Base-by-base conservation (phyloP, 1,284 basidiomycete genomes). In the Singerocomus inundabilis region DNA sequence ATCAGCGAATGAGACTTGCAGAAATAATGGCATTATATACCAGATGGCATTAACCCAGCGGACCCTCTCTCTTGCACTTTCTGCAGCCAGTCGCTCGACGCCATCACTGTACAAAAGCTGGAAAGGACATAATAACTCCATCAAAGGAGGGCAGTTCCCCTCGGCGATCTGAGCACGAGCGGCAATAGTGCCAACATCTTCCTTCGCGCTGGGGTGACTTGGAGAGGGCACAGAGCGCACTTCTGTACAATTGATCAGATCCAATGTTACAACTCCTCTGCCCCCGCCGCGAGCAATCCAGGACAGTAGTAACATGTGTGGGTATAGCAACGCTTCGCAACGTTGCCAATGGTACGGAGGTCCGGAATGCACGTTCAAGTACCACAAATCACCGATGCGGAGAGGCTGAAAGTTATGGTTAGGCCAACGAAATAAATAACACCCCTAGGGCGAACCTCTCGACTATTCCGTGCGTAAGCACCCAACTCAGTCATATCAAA, bases 11-110 rank as follows among this genome's bases (percentile, higher is more conserved):
- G 40, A 50, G 10, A 34, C 35, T 28, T 6, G 0, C n/a, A 34
- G 11, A 9, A 39, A 6, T 15, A 52, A 40, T 52, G 49, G 56
- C 26, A 70, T 0, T 71, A 83, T 43, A 2, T 59, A 91, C 92
- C 89, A 93, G 45, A 95, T 80, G 3, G 89, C 80, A 58, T 85
- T 88, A 21, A 93, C 88, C 92, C 93, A 94, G 67, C 86, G 81
- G 42, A 91, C 87, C 54, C 92, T 76, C 61, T 93, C 89, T 49
- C 86, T 68, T 5, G 91, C 79, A 53, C 88, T 92, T 61, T 93
- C 91, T 18, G 89, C 85, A 1, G 84, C 92, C 11, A 95, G 65
- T 11, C 91, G 72, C 66, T 95, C 93, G 1, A 91, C 83, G 4
- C 92, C 92, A 66, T 95, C 93, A 16, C 80, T 79, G 62, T 95